A percentile compares a stretch with the other conserved stretches of the same genome.
phyloP scores from a whole-genome alignment of 129 eudicot genomes.

The Chrysanthemum makinoi region DNA sequence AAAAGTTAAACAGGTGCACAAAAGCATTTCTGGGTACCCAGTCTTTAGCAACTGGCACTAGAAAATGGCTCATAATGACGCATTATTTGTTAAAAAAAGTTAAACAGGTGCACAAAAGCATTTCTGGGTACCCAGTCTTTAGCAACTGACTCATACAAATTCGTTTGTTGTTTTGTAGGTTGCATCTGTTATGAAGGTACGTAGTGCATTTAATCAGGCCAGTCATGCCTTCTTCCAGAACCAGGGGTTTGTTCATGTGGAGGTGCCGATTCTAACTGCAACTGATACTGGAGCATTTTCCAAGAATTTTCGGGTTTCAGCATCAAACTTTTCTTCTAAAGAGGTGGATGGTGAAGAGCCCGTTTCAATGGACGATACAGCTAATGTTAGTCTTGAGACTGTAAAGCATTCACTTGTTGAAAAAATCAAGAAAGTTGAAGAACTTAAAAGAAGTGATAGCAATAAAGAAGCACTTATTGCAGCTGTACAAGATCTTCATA shows the following conservation, averaged over 20 bases:
- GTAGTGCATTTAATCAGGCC: conserved; percentile 56
- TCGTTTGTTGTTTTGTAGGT: conserved; percentile 46
- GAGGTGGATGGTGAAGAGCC: conserved; percentile 25
- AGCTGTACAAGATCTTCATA: conserved; percentile 68
- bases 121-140: too few species aligned
- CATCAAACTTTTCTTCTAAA: conserved; percentile 36
- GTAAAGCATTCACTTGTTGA: conserved; percentile 60
- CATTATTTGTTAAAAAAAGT: neutral
- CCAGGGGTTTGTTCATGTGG: conserved; percentile 68
- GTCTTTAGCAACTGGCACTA: too few species aligned
- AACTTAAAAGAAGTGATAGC: conserved; percentile 66
- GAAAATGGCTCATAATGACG: too few species aligned
- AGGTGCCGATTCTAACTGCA: conserved; percentile 72
- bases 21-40: too few species aligned
- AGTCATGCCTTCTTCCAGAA: conserved; percentile 63
- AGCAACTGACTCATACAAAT: neutral
- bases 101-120: neutral
- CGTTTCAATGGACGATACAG: conserved; percentile 33
- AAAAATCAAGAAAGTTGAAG: conserved; percentile 62
- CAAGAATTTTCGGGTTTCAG: conserved; percentile 56
- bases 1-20: neutral
- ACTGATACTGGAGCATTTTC: conserved; percentile 54
- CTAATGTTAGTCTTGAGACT: conserved; percentile 43
- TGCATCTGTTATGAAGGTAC: conserved; percentile 74
- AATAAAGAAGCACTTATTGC: conserved; percentile 73